Evolutionary conservation across 2,329 filamentous ascomycete genomes (phyloP).

Genomic region (Fusarium clavum): DNA sequence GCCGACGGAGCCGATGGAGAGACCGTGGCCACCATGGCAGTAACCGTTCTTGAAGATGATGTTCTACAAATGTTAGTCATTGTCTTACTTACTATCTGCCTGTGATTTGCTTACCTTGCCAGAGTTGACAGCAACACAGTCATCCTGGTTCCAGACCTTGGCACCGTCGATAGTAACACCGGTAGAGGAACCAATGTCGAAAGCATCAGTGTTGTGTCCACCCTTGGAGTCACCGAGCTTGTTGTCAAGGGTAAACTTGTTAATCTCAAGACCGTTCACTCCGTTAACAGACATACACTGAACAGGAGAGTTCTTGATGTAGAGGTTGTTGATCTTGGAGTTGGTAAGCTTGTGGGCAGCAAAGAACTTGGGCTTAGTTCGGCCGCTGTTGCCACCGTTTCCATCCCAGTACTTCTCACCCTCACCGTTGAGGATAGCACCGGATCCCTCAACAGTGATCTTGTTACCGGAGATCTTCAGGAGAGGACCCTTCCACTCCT

Average conservation of each 20-base stretch:
- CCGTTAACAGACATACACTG: conserved; percentile 56
- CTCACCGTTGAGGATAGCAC: conserved; percentile 35
- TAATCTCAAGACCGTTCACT: conserved; percentile 51
- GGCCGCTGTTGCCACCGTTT: conserved; percentile 34
- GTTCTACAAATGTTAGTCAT: conserved; percentile 39
- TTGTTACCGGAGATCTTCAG: conserved; percentile 36
- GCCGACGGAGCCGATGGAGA: conserved; percentile 58
- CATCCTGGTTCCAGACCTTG: conserved; percentile 69
- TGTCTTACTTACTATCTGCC: rapidly evolving
- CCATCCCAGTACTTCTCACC: conserved; percentile 43
- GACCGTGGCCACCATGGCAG: conserved; percentile 59
- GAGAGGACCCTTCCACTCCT: conserved; percentile 42
- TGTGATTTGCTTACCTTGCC: conserved; percentile 45
- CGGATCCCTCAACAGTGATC: conserved; percentile 41
- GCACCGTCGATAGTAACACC: conserved; percentile 64
- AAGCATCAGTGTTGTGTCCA: conserved; percentile 69
- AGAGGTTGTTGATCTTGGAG: conserved; percentile 52
- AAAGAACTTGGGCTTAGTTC: conserved; percentile 43
- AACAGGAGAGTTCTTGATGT: conserved; percentile 57
- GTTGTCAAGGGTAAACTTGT: conserved; percentile 55
- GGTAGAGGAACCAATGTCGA: conserved; percentile 64
- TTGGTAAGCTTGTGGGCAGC: conserved; percentile 38
- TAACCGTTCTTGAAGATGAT: conserved; percentile 59
- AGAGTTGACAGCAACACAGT: conserved; percentile 69
- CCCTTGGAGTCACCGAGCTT: conserved; percentile 50